Percentiles rank a stretch among this genome's conserved stretches.
phyloP scores from a whole-genome alignment of 495 filamentous ascomycete species.

The Podospora fimiseda region DNA sequence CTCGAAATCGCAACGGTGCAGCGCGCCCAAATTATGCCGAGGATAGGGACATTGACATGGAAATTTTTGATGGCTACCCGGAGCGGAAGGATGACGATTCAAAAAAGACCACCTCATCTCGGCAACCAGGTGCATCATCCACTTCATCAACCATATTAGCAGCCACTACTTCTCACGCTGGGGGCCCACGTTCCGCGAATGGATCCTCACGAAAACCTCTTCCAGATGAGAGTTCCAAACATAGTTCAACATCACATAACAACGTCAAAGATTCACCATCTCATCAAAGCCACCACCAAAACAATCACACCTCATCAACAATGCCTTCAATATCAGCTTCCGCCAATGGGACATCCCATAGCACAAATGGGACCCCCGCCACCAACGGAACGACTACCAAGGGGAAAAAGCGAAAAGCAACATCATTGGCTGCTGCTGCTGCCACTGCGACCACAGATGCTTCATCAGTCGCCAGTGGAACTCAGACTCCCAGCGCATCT shows the following conservation, averaged over 20 bases:
- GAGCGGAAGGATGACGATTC: slow-evolving; percentile 40
- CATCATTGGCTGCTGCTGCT: neutral
- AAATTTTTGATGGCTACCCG: slow-evolving; percentile 53
- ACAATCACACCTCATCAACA: slow-evolving; percentile 9
- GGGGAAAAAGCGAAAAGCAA: slow-evolving; percentile 68
- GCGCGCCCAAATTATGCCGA: slow-evolving; percentile 93
- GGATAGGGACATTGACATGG: slow-evolving; percentile 87
- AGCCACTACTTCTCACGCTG: slow-evolving; percentile 11
- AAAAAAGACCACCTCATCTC: slow-evolving; percentile 43
- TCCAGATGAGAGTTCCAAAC: slow-evolving; percentile 25
- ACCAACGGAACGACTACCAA: slow-evolving; percentile 15
- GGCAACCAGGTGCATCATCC: slow-evolving; percentile 14
- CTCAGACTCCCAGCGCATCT: slow-evolving; percentile 37
- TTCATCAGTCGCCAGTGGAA: slow-evolving; percentile 33
- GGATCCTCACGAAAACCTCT: slow-evolving; percentile 28
- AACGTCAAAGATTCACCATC: slow-evolving; percentile 19
- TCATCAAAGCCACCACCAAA: slow-evolving; percentile 9
- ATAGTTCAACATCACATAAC: slow-evolving; percentile 15
- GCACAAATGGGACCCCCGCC: slow-evolving; percentile 6
- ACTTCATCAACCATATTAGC: slow-evolving; percentile 24
- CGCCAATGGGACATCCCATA: slow-evolving; percentile 34
- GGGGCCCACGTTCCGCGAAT: slow-evolving; percentile 18
- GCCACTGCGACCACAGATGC: slow-evolving; percentile 34
- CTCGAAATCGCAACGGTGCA: slow-evolving; percentile 75
- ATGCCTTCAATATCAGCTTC: slow-evolving; percentile 14